A percentile compares a stretch with the other conserved stretches of the same genome.
phyloP scores from a whole-genome alignment of 768 basidiomycete species.

The Amanita subjunquillea region DNA sequence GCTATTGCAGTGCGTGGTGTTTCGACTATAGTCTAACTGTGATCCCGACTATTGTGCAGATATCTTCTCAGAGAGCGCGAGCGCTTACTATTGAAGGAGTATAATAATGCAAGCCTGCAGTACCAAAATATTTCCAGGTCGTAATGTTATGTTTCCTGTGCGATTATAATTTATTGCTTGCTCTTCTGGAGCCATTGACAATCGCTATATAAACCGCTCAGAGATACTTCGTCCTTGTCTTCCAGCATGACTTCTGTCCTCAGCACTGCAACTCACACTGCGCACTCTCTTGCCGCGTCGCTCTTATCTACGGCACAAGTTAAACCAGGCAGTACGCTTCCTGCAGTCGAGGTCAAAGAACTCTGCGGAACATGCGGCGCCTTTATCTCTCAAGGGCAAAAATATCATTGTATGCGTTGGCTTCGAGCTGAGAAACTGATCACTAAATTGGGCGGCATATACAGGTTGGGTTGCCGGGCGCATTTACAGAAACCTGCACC shows the following conservation, averaged over 20 bases:
- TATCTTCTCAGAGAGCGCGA: slow-evolving; percentile 74
- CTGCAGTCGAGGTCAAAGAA: slow-evolving; percentile 42
- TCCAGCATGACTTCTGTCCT: slow-evolving; percentile 37
- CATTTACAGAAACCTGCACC: slow-evolving; percentile 67
- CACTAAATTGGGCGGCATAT: not conserved
- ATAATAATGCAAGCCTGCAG: slow-evolving; percentile 62
- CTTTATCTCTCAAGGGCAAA: slow-evolving; percentile 37
- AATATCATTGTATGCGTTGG: slow-evolving; percentile 45
- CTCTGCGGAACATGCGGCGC: slow-evolving; percentile 28
- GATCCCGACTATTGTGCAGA: slow-evolving; percentile 23
- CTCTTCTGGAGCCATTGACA: not conserved
- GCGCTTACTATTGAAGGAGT: slow-evolving; percentile 65
- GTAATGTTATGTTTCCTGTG: slow-evolving; percentile 20
- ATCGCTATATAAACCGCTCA: not conserved
- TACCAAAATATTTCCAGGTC: slow-evolving; percentile 82
- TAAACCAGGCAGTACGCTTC: slow-evolving; percentile 37
- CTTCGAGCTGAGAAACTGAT: not conserved
- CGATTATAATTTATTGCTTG: slow-evolving; percentile 3
- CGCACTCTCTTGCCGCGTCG: slow-evolving; percentile 43
- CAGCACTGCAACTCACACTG: slow-evolving; percentile 34
- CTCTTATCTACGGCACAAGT: slow-evolving; percentile 39
- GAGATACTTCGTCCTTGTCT: not conserved
- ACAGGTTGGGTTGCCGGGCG: slow-evolving; percentile 68
- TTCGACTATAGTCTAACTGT: not conserved
- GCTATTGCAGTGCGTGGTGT: slow-evolving; percentile 52